Evolutionary conservation across 2,329 filamentous ascomycete species (phyloP).

Genomic region (Aspergillus tamarii): DNA sequence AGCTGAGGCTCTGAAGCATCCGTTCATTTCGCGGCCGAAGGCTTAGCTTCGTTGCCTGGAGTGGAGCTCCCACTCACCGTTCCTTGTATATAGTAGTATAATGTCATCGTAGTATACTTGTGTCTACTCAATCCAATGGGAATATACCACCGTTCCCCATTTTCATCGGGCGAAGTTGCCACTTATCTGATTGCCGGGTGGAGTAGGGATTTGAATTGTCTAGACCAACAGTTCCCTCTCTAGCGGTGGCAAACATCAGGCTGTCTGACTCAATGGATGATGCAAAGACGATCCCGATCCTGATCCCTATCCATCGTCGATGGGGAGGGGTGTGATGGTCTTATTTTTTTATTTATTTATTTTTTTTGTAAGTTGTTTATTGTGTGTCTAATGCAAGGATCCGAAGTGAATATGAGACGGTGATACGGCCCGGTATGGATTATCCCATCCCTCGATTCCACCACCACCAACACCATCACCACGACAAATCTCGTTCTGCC

Average conservation of each 20-base stretch:
- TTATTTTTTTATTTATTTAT: background rate
- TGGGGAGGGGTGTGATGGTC: background rate
- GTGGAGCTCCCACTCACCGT: conserved; percentile 1
- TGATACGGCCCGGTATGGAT: too few relatives aligned
- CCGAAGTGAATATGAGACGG: background rate
- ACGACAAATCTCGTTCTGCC: too few relatives aligned
- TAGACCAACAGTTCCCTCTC: background rate
- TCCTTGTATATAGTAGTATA: conserved; percentile 17
- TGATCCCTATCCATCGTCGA: background rate
- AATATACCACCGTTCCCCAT: background rate
- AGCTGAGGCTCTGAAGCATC: conserved; percentile 82
- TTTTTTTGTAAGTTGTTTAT: background rate
- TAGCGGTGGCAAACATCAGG: background rate
- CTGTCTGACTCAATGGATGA: background rate
- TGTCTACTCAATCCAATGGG: background rate
- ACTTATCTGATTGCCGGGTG: background rate
- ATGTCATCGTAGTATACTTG: conserved; percentile 12
- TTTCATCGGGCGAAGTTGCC: background rate
- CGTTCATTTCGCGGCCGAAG: conserved; percentile 69
- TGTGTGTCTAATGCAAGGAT: background rate
- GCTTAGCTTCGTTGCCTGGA: conserved; percentile 10
- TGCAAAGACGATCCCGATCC: conserved; percentile 1
- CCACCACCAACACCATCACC: background rate
- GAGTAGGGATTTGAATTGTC: background rate
- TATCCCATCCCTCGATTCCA: background rate